Base-by-base conservation (phyloP, 164 flowering plant genomes). In the Nymphaea thermarum region DNA sequence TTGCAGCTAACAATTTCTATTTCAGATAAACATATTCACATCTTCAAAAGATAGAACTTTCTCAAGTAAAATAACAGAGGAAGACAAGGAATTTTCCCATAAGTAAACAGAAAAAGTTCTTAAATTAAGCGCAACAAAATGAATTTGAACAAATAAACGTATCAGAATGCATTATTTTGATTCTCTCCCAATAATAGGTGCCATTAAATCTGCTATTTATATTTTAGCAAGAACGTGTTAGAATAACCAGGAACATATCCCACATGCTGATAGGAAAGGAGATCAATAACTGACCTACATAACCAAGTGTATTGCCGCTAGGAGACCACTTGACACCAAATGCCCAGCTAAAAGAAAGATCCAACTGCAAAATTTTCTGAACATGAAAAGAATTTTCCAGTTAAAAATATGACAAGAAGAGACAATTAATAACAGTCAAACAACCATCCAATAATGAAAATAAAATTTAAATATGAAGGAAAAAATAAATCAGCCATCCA, bases 301-400 rank as follows among this genome's bases (percentile, higher is more conserved):
- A 95, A 63, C 98, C 97, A 76, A 92, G 80, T 72, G 96, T 90
- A 74, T 87, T 92, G 79, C 99, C 99, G 83, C 90, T 87, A 65
- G 97, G 96, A 25, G 99, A 95, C 99, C 99, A 95, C 80, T 81
- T 95, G 44, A 90, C 96, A 60, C 97, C 98, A 77, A 92, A 95
- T 73, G 98, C 87, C 99, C 99, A 95, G 66, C 93, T 84, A 81
- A 70, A 82, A 67, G 96, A 95, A 77, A 95, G 96, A 87, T 95
- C 99, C 72, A 95, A 93, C 82, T 95, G 99, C 75, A 95, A 70
- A 68, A 95, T 89, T 90, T 86, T 94, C 99, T 95, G 97, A 71
- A 74, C 82, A 77, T 77, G 74, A 67, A 77, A 47, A 47, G 36
- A 25, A 25, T 25, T 25, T 25, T 25, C 36, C 36, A 25, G 36